phyloP scores from a whole-genome alignment of 1,139 yeast species.

The Ogataea hybrid region DNA sequence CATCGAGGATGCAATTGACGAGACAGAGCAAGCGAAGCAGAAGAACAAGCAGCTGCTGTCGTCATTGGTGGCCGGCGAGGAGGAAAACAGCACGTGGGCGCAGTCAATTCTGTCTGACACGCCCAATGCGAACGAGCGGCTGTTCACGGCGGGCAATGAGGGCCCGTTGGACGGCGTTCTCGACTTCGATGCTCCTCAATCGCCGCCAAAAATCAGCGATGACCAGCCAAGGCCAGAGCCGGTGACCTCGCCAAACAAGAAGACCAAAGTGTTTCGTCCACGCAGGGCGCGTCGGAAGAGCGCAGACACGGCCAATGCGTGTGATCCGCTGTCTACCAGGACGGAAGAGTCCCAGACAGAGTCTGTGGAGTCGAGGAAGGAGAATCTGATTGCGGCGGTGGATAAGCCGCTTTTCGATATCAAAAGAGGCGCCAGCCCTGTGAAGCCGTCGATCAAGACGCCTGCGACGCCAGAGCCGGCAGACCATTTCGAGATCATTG shows the following conservation, averaged over 20 bases:
- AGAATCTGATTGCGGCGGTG: slow-evolving; percentile 37
- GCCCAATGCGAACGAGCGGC: slow-evolving; percentile 16
- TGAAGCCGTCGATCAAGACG: slow-evolving; percentile 6
- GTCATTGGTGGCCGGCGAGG: slow-evolving; percentile 30
- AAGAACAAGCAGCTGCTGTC: slow-evolving; percentile 32
- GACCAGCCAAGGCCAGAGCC: background rate
- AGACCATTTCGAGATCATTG: slow-evolving; percentile 57
- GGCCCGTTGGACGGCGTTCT: slow-evolving; percentile 21
- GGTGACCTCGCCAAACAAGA: slow-evolving; percentile 35
- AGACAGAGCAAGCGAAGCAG: slow-evolving; percentile 27
- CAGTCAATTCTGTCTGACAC: slow-evolving; percentile 17
- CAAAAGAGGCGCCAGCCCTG: slow-evolving; percentile 25
- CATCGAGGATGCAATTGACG: slow-evolving; percentile 18
- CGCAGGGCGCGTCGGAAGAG: slow-evolving; percentile 37
- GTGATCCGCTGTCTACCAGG: slow-evolving; percentile 36
- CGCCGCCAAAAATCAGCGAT: slow-evolving; percentile 4
- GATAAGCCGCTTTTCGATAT: slow-evolving; percentile 55
- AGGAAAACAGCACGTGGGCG: slow-evolving; percentile 10
- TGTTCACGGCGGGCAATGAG: slow-evolving; percentile 16
- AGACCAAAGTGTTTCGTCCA: slow-evolving; percentile 40
- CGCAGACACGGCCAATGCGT: slow-evolving; percentile 22
- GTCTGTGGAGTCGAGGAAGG: slow-evolving; percentile 20
- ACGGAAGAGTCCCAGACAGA: slow-evolving; percentile 20
- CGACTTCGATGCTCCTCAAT: slow-evolving; percentile 4
- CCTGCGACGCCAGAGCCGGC: slow-evolving; percentile 25